Conservation (phyloP, 805 yeast species). For the Tetrapisispora fleetii region DNA sequence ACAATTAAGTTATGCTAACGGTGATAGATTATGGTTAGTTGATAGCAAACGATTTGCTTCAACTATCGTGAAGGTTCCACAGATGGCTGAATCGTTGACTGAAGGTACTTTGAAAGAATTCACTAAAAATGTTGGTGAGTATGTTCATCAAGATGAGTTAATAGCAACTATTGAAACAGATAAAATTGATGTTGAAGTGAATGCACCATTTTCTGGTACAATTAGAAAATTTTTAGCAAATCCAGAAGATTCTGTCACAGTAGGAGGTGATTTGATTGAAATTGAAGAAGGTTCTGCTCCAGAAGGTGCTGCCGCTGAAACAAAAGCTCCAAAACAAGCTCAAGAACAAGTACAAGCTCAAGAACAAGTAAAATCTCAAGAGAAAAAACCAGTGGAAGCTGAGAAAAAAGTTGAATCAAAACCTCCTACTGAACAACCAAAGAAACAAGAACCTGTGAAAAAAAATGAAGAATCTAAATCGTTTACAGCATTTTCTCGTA, state of each 20-base stretch:
- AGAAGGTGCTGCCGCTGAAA: constrained; percentile 39
- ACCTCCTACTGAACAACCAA: constrained; percentile 16
- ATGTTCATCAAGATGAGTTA: constrained; percentile 74
- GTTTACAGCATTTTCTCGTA: constrained; percentile 56
- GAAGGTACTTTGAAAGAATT: constrained; percentile 83
- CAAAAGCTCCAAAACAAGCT: constrained; percentile 17
- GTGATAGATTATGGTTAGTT: not conserved
- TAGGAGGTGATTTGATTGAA: constrained; percentile 84
- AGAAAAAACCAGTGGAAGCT: constrained; percentile 7
- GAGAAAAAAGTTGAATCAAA: constrained; percentile 14
- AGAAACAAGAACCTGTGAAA: constrained; percentile 21
- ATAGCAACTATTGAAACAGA: constrained; percentile 97
- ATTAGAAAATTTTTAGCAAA: constrained; percentile 71
- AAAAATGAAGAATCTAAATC: constrained; percentile 25
- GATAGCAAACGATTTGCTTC: constrained; percentile 27
- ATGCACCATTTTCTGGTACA: constrained; percentile 87
- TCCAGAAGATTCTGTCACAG: constrained; percentile 89
- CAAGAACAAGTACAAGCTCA: constrained; percentile 11
- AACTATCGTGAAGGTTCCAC: constrained; percentile 78
- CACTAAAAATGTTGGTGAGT: constrained; percentile 76
- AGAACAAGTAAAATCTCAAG: not conserved
- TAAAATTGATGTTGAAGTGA: constrained; percentile 94
- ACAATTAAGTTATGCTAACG: not conserved
- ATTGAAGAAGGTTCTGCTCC: constrained; percentile 74
- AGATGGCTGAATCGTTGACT: constrained; percentile 96